Base-by-base conservation (phyloP, 2,329 filamentous ascomycete species). In the Verticillium isaacii region DNA sequence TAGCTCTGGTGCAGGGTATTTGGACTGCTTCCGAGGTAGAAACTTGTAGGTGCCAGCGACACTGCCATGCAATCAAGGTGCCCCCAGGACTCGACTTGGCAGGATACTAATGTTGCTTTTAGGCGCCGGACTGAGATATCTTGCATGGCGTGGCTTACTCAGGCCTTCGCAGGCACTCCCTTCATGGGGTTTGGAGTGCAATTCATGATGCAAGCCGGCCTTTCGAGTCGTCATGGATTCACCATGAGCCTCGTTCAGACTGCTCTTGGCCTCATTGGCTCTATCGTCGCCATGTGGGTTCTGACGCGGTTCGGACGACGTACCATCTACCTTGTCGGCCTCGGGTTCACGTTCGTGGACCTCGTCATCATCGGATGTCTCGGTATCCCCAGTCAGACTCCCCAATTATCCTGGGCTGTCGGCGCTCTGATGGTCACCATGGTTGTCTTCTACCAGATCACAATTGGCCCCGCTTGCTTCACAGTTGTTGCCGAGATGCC, bases 1-100 rank as follows among this genome's bases (percentile, higher is more conserved):
- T 54, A 69, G 69, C 4, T 64, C 67, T 0, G 75, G 76, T 1
- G 72, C 72, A 0, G 70, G 68, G 3, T 80, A 80, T 59, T 60
- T 63, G 25, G 76, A 81, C 65, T 79, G 76, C 65, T 81, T 82
- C 68, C 73, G 69, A 32, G 74, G 75, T 9, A 63, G 74, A 15
- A 77, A 84, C 67, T 72, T 75, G 45, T 52, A 52, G 23, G 45
- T 52, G 45, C 12, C 19, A n/a, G 29, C 4, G 29, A 29, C 29
- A 29, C 4, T 4, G 29, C 29, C 29, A 29, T 5, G 29, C 29
- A 29, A 29, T 29, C 6, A 6, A 5, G 29, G 29, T 29, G 19
- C 1, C n/a, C n/a, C 11, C 19, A 14, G 4, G 12, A 23, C 45
- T 23, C 45, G 9, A 23, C 9, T 25, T 14, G 19, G n/a, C 45